Percentiles rank a stretch among this genome's conserved stretches.
phyloP scores from a whole-genome alignment of 2,329 filamentous ascomycete species.

The Monilinia aucupariae region DNA sequence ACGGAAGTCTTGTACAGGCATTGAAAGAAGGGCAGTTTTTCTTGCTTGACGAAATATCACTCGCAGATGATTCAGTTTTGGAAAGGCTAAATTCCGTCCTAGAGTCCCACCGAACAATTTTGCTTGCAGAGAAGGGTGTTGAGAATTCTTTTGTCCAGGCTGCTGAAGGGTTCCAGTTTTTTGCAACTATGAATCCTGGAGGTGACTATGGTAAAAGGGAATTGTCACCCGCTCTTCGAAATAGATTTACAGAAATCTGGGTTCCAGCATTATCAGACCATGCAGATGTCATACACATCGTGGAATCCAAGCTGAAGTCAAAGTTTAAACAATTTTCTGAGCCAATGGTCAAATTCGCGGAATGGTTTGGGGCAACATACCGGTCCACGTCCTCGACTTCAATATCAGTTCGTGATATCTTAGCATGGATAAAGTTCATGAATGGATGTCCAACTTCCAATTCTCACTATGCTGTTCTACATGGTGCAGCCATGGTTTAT shows the following conservation, averaged over 20 bases:
- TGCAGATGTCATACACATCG: slow-evolving; percentile 83
- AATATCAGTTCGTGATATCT: slow-evolving; percentile 85
- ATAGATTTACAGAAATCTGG: slow-evolving; percentile 99
- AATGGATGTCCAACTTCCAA: slow-evolving; percentile 50
- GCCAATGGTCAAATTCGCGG: slow-evolving; percentile 77
- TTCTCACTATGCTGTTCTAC: slow-evolving; percentile 53
- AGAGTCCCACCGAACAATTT: slow-evolving; percentile 76
- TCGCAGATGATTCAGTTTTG: slow-evolving; percentile 94
- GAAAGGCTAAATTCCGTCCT: slow-evolving; percentile 95
- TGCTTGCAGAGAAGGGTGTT: slow-evolving; percentile 90
- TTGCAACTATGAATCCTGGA: slow-evolving; percentile 98
- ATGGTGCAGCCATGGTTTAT: slow-evolving; percentile 92
- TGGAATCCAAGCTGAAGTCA: slow-evolving; percentile 64
- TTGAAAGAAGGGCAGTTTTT: slow-evolving; percentile 91
- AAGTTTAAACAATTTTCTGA: slow-evolving; percentile 53
- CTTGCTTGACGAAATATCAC: slow-evolving; percentile 92
- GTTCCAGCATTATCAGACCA: slow-evolving; percentile 80
- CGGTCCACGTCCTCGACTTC: slow-evolving; percentile 67
- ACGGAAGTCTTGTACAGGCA: slow-evolving; percentile 86
- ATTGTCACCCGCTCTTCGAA: slow-evolving; percentile 86
- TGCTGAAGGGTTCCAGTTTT: slow-evolving; percentile 79
- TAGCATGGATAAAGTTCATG: slow-evolving; percentile 91
- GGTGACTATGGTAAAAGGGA: slow-evolving; percentile 98
- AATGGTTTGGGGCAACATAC: slow-evolving; percentile 86
- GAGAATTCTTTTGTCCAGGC: slow-evolving; percentile 76